Conservation (phyloP, 306 rosid species). For the Arachis hypogaea region DNA sequence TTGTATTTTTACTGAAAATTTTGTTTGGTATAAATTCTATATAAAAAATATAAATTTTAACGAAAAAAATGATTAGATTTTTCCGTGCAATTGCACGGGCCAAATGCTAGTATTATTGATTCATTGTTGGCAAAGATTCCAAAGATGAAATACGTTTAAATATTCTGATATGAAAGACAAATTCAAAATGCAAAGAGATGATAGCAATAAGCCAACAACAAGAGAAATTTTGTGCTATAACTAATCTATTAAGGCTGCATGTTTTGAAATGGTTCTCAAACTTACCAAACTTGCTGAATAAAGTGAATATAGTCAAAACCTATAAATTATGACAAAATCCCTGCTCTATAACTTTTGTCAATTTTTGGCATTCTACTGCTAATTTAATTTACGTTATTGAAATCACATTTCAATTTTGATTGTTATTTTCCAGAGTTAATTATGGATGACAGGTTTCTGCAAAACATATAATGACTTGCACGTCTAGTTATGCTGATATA, state of each 20-base stretch:
- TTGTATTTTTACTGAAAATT: no score
- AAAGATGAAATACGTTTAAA: background rate
- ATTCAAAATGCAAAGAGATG: background rate
- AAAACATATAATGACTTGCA: conserved; percentile 11
- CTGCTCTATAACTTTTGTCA: no score
- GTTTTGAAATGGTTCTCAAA: background rate
- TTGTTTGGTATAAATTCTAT: no score
- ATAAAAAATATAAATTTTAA: no score
- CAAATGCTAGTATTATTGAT: no score
- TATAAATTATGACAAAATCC: background rate
- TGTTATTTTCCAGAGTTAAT: background rate
- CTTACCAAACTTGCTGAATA: background rate
- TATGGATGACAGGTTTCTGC: background rate
- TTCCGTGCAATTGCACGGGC: no score
- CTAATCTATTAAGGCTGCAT: no score
- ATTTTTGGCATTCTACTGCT: background rate
- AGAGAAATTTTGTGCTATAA: background rate
- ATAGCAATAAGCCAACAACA: background rate
- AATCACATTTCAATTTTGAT: background rate
- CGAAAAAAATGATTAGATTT: no score
- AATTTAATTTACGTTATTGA: background rate
- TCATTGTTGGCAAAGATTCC: background rate
- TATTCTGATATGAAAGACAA: background rate
- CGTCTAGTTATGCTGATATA: conserved; percentile 7
- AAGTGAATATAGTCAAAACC: background rate